Evolutionary conservation across 2,329 filamentous ascomycete genomes (phyloP).

Genomic region (Neocatenulostroma microsporum): DNA sequence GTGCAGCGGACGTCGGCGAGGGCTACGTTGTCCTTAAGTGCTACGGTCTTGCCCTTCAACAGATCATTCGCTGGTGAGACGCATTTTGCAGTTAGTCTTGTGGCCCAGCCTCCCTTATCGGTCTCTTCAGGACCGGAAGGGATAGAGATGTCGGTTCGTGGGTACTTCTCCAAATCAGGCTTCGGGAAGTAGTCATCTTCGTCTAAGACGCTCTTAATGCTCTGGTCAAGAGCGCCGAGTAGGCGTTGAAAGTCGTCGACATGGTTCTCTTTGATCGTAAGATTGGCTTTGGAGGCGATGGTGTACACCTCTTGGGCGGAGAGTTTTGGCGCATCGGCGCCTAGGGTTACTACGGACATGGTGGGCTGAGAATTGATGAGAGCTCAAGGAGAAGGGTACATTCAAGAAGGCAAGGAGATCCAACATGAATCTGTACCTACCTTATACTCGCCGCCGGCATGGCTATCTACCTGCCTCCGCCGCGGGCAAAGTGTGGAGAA

Average conservation of each 20-base stretch:
- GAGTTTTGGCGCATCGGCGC: conserved; percentile 7
- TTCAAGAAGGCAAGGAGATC: not conserved
- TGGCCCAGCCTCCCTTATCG: conserved; percentile 18
- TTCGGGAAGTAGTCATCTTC: conserved; percentile 14
- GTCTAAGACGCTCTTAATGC: conserved; percentile 8
- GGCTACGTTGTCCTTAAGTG: conserved; percentile 43
- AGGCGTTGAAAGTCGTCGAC: conserved; percentile 14
- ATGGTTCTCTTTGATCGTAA: conserved; percentile 10
- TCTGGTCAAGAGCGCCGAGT: conserved; percentile 12
- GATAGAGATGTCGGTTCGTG: conserved; percentile 11
- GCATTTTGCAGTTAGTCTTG: conserved; percentile 10
- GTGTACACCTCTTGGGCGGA: conserved; percentile 6
- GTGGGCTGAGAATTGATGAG: not conserved
- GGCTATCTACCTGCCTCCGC: not conserved
- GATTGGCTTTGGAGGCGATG: conserved; percentile 8
- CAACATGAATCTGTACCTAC: no score
- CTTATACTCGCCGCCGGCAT: not conserved
- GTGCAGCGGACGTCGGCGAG: conserved; percentile 38
- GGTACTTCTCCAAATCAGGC: conserved; percentile 13
- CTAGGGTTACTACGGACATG: conserved; percentile 10
- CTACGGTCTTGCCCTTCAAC: conserved; percentile 24
- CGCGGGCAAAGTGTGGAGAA: conserved; percentile 2
- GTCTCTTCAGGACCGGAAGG: conserved; percentile 4
- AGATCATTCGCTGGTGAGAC: conserved; percentile 8
- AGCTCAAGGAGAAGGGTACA: not conserved